Evolutionary conservation across 441 rosid genomes (phyloP).

Genomic region (Brassica balearica): DNA sequence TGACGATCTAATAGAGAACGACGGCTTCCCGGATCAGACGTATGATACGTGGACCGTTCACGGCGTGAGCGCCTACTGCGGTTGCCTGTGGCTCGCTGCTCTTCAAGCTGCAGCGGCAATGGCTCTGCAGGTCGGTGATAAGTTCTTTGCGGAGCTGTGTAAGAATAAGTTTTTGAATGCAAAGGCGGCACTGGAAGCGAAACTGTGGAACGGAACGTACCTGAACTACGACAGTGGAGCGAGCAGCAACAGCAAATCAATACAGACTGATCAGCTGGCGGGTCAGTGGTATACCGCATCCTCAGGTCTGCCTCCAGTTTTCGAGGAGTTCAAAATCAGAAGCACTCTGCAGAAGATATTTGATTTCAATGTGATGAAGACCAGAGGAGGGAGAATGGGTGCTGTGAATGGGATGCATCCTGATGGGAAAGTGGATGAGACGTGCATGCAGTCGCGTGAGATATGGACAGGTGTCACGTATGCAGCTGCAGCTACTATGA

Average conservation of each 20-base stretch:
- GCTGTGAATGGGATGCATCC: conserved; percentile 99
- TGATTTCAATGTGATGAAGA: conserved; percentile 91
- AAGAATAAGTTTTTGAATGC: conserved; percentile 77
- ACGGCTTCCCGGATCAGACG: conserved; percentile 97
- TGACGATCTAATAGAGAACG: conserved; percentile 90
- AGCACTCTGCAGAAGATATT: conserved; percentile 78
- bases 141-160: conserved; percentile 83
- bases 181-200: conserved; percentile 73
- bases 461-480: conserved; percentile 97
- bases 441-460: conserved; percentile 99
- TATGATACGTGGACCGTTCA: conserved; percentile 98
- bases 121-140: conserved; percentile 90
- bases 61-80: conserved; percentile 95
- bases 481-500: conserved; percentile 89
- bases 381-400: conserved; percentile 89
- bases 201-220: conserved; percentile 95
- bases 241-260: conserved; percentile 89
- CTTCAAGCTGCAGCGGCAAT: conserved; percentile 97
- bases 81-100: conserved; percentile 94
- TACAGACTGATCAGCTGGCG: conserved; percentile 96
- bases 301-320: conserved; percentile 82
- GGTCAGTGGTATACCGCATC: conserved; percentile 98
- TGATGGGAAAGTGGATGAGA: conserved; percentile 87
- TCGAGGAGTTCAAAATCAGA: conserved; percentile 76
- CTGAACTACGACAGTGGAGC: conserved; percentile 92